These are phyloP conservation scores for Scalesia atractyloides DNA, from an alignment of 129 eudicot species.

Conservation along the genomic window DNA sequence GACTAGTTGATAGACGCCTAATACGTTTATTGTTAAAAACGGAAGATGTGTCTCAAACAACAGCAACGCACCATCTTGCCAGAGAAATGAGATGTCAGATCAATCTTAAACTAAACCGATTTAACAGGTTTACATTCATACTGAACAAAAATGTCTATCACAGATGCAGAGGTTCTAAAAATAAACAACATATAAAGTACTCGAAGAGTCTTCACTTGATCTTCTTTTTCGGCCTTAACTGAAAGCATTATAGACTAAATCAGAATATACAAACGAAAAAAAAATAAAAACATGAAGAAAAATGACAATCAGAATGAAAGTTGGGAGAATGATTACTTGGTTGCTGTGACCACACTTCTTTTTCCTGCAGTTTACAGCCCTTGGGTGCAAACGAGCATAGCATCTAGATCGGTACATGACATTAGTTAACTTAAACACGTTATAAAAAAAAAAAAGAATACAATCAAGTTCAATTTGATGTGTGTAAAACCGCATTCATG, in stretches of 20 bases:
- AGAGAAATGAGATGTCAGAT: not conserved
- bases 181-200: not conserved
- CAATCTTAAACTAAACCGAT: not conserved
- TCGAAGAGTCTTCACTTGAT: constrained; percentile 27
- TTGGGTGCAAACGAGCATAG: constrained; percentile 49
- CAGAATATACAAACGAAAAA: not conserved
- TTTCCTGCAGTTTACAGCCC: constrained; percentile 51
- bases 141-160: constrained; percentile 5
- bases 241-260: not conserved
- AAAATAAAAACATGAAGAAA: too few relatives aligned
- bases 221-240: constrained; percentile 55
- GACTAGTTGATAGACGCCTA: too few relatives aligned
- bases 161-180: constrained; percentile 14
- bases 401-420: constrained; percentile 25
- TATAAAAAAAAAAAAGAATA: too few relatives aligned
- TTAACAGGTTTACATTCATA: constrained; percentile 6
- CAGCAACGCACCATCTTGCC: not conserved
- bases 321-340: constrained; percentile 25
- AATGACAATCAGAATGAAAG: too few relatives aligned
- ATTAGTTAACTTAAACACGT: not conserved
- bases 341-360: constrained; percentile 53
- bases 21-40: too few relatives aligned
- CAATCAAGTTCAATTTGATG: too few relatives aligned
- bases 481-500: too few relatives aligned
- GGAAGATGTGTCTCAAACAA: too few relatives aligned